Evolutionary conservation across 163 green algal genomes (phyloP).

Genomic region (Volvox carteri): DNA sequence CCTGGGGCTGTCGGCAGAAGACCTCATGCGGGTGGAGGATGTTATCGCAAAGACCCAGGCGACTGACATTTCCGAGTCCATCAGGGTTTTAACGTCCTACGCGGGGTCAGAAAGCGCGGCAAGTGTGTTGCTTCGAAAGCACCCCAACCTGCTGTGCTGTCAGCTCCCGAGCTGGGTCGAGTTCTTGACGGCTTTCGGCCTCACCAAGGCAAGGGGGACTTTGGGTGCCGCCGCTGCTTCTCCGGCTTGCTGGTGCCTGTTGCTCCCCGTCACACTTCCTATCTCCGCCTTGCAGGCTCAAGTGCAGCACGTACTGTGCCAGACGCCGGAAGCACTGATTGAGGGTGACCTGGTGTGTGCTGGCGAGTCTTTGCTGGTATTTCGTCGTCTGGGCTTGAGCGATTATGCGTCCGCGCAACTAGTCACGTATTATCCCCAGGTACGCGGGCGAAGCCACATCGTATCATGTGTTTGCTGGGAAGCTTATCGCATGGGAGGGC

Average conservation of each 20-base stretch:
- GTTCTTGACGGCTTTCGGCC: slow-evolving; percentile 23
- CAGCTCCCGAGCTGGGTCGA: slow-evolving; percentile 31
- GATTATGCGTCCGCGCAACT: slow-evolving; percentile 12
- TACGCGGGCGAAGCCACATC: background rate
- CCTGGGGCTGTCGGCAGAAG: background rate
- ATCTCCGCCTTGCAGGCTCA: background rate
- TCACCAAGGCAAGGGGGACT: background rate
- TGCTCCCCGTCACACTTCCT: background rate
- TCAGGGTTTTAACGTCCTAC: background rate
- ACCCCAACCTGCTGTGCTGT: slow-evolving; percentile 36
- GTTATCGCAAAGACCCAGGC: background rate
- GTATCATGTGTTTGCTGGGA: too few relatives aligned
- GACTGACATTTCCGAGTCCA: background rate
- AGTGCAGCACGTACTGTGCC: slow-evolving; percentile 52
- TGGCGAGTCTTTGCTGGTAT: slow-evolving; percentile 14
- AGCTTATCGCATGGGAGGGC: too few relatives aligned
- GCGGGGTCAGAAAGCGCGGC: background rate
- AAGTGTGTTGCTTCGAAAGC: background rate
- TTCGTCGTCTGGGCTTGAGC: slow-evolving; percentile 5
- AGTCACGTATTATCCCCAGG: slow-evolving; percentile 47
- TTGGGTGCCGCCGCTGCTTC: too few relatives aligned
- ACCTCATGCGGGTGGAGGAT: background rate
- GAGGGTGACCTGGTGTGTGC: slow-evolving; percentile 28
- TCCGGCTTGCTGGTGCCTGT: background rate
- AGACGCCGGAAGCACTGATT: slow-evolving; percentile 37